Evolutionary conservation across 148 eudicot species (phyloP).

Genomic region (Rhododendron kiyosumense): DNA sequence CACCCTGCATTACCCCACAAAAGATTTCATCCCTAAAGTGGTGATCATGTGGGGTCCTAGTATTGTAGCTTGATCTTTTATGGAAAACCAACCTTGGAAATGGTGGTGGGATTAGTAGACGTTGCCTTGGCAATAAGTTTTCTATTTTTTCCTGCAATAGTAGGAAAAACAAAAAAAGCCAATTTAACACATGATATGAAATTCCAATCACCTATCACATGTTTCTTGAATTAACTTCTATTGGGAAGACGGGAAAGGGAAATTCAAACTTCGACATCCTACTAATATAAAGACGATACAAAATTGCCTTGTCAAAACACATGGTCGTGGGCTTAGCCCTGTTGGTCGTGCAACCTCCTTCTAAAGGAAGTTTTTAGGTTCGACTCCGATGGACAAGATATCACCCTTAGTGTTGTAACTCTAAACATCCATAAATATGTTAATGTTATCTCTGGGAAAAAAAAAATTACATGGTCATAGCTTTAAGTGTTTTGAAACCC

Average conservation of each 20-base stretch:
- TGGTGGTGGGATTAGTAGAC: neutral
- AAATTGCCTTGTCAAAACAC: neutral
- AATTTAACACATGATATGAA: neutral
- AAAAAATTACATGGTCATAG: constrained; percentile 1
- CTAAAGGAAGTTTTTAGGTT: neutral
- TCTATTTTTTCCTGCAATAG: constrained; percentile 1
- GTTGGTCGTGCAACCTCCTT: neutral
- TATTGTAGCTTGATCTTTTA: neutral
- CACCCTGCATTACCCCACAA: no score
- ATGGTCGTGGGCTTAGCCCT: neutral
- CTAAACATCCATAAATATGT: neutral
- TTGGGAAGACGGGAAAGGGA: neutral
- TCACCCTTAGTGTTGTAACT: neutral
- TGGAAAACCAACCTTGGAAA: neutral
- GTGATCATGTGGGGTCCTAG: neutral
- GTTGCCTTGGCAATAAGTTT: neutral
- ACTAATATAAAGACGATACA: constrained; percentile 4
- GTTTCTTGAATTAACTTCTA: neutral
- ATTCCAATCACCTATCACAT: neutral
- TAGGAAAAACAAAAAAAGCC: neutral
- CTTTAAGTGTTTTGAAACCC: neutral
- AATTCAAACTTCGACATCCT: neutral
- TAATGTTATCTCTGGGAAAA: neutral
- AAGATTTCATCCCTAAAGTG: neutral
- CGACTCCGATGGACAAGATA: neutral